These are phyloP conservation scores for Aureobasidium sp. DNA, from an alignment of 2,329 filamentous ascomycete genomes.

Conservation along the genomic window DNA sequence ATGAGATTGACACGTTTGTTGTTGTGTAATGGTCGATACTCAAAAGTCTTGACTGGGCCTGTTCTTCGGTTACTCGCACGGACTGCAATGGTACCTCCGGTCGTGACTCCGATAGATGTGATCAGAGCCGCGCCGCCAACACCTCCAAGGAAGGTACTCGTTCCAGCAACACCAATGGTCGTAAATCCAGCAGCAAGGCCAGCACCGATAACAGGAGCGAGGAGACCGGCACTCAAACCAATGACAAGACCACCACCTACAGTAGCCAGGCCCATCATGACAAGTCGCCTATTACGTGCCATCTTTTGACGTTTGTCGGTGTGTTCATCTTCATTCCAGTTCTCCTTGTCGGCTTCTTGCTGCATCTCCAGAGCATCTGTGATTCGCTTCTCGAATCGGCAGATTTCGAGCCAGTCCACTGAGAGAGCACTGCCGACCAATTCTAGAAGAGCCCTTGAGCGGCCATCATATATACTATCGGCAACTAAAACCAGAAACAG, in stretches of 20 bases:
- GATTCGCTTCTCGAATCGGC: constrained; percentile 92
- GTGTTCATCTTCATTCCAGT: constrained; percentile 95
- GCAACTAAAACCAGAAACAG: constrained; percentile 92
- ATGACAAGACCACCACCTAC: constrained; percentile 94
- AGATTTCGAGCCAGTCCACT: constrained; percentile 86
- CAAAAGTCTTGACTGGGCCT: constrained; percentile 89
- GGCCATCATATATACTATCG: constrained; percentile 87
- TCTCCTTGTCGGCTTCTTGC: constrained; percentile 86
- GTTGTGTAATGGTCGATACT: constrained; percentile 93
- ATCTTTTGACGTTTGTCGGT: constrained; percentile 78
- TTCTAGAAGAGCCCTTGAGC: constrained; percentile 78
- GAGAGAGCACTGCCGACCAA: constrained; percentile 72
- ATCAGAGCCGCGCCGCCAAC: constrained; percentile 91
- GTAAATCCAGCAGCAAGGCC: constrained; percentile 92
- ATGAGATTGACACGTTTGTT: constrained; percentile 96
- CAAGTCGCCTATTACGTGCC: constrained; percentile 73
- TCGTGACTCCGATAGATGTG: constrained; percentile 78
- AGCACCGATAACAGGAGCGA: constrained; percentile 89
- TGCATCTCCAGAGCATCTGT: constrained; percentile 98
- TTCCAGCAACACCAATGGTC: constrained; percentile 86
- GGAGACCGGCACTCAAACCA: constrained; percentile 81
- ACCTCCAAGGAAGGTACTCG: constrained; percentile 80
- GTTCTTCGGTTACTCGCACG: constrained; percentile 81
- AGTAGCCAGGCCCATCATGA: constrained; percentile 95
- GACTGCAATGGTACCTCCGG: constrained; percentile 78